Evolutionary conservation across 352 stramenopile species (phyloP), one percentile per base, ranked within the genome.

Genomic region (Pythium grandisporangium): DNA sequence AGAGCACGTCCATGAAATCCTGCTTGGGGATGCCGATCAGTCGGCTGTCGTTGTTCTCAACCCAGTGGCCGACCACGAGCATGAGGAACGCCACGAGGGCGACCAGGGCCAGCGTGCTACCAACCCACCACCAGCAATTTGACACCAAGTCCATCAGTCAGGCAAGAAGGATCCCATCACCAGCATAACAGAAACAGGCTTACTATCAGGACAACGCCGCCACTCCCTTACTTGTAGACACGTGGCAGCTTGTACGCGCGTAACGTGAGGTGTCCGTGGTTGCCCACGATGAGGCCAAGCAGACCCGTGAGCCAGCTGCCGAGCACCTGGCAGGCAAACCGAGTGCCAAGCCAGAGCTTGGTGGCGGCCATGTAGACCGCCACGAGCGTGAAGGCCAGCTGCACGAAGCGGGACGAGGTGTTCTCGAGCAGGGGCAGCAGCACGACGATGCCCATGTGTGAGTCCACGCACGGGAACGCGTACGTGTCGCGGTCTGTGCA

Each of bases 11-110:
- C 19, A 83, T 51, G 34, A 73, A 88, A 33, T 88, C 75, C 29
- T 47, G 48, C 36, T 72, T 85, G 2, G 70, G 67, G 8, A 88
- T 63, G 4, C 69, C 71, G 13, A 84, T 45, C 17, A 85, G 33
- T 5, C 60, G 61, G 50, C 75, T 88, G 13, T 88, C 60, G 42
- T 88, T 88, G 58, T 85, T 84, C 41, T 88, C 75, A 42, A 88
- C 64, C 70, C 70, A 84, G 23, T 51, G 61, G 6, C 75, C 68
- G 3, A 85, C 33, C 11, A 85, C 66, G 11, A 75, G 24, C 54
- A 83, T 64, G 11, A 59, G 19, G 17, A 84, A 51, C 11, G 75
- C 62, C 7, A 85, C 26, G 14, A 84, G 30, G 17, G 50, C 20
- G 6, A 85, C 36, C 21, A 83, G 66, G 1, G 62, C 72, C 19